Evolutionary conservation across 2,329 filamentous ascomycete genomes (phyloP), one percentile per base, ranked within the genome.

Genomic region (Cytospora chrysosperma): DNA sequence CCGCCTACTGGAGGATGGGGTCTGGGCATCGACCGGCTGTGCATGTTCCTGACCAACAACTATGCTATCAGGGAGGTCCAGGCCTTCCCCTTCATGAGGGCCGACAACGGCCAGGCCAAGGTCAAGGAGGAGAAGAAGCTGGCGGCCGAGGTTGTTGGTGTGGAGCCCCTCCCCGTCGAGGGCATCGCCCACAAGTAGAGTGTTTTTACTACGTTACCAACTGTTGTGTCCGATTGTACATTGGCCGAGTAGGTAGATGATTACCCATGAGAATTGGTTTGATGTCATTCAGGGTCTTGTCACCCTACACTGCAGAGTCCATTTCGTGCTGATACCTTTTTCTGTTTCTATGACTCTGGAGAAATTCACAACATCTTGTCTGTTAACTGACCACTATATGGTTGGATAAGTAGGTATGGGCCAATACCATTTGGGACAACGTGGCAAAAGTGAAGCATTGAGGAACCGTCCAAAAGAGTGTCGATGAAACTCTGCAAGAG

Each of bases 51-150:
- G 77, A 97, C 94, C 56, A 88, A 98, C 78, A 91, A 97, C 80
- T 95, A 96, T 81, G 91, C 87, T 70, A 99, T 99, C 76, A 93
- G 95, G 79, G 95, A 99, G 79, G 94, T 98, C 3, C 80, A 98
- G 67, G 88, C 94, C 10, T 99, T 99, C 87, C 95, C 95, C 13
- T 94, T 97, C 80, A 97, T 99, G 92, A 97, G 96, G 86, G 91
- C 94, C 57, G 90, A 94, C 72, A 79, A 82, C 68, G 74, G 75
- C 43, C 74, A 76, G 65, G 76, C 77, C 68, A 80, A 81, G 74
- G 40, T 50, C 50, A 61, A 30, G 58, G 58, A 49, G 51, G 37
- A 61, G 58, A 82, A 83, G 74, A 81, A 81, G 74, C 70, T 76
- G 65, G 78, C 74, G 24, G 74, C 73, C 19, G 75, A 76, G 68